Percentiles rank a stretch among this genome's conserved stretches.
Conservation (phyloP, 768 basidiomycete species). For the Ramaria sp. region DNA sequence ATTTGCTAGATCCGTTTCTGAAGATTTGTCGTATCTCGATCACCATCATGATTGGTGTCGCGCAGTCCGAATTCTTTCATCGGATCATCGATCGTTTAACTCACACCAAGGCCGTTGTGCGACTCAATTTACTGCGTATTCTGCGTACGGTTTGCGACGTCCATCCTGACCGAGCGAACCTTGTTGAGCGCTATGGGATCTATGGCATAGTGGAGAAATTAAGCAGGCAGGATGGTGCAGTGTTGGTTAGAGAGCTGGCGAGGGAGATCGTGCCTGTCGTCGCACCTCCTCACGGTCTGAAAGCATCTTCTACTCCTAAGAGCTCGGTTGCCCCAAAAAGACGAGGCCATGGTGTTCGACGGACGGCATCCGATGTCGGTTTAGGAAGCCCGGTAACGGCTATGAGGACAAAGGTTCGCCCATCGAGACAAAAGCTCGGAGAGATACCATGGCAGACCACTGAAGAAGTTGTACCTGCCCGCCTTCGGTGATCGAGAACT, state of each 20-base stretch:
- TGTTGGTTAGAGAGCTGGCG: constrained; percentile 83
- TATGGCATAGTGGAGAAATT: constrained; percentile 71
- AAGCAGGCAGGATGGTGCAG: constrained; percentile 78
- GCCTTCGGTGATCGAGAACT: not conserved
- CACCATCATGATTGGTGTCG: constrained; percentile 60
- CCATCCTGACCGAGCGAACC: constrained; percentile 71
- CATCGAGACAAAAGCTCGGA: constrained; percentile 41
- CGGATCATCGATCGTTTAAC: constrained; percentile 76
- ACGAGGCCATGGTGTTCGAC: constrained; percentile 29
- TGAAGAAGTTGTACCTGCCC: not conserved
- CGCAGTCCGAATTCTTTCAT: constrained; percentile 76
- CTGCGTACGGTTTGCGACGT: constrained; percentile 80
- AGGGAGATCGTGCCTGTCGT: constrained; percentile 75
- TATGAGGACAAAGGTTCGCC: constrained; percentile 25
- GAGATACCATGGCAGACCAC: constrained; percentile 50
- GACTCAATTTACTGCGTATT: constrained; percentile 81
- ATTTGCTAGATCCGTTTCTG: constrained; percentile 82
- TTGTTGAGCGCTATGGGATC: constrained; percentile 76
- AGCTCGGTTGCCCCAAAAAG: constrained; percentile 48
- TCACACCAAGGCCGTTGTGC: constrained; percentile 75
- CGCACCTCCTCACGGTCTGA: constrained; percentile 35
- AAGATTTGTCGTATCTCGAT: constrained; percentile 82
- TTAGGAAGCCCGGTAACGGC: constrained; percentile 16
- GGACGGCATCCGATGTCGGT: constrained; percentile 54
- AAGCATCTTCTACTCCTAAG: constrained; percentile 15